These are phyloP conservation scores for Coleophoma cylindrospora DNA, from an alignment of 2,329 filamentous ascomycete species.

Conservation along the genomic window DNA sequence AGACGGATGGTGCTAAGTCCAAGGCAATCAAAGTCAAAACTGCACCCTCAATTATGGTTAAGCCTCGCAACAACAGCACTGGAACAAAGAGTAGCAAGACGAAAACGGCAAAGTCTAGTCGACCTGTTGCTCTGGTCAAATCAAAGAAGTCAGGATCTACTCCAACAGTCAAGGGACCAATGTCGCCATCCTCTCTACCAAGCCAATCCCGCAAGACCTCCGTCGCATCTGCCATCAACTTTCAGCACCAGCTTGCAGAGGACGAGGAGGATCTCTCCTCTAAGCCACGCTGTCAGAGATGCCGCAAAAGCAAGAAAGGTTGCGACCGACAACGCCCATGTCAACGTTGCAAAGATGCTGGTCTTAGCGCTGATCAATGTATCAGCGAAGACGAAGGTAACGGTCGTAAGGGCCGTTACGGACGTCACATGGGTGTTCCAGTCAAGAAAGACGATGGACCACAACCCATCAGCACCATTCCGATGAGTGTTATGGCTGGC, in stretches of 20 bases:
- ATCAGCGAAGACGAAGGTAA: conserved; percentile 98
- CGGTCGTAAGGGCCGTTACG: conserved; percentile 90
- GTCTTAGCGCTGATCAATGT: conserved; percentile 87
- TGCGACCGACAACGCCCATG: conserved; percentile 96
- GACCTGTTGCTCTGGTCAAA: conserved; percentile 31
- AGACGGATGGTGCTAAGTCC: conserved; percentile 18
- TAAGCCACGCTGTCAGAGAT: conserved; percentile 95
- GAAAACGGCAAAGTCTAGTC: conserved; percentile 27
- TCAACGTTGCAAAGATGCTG: conserved; percentile 91
- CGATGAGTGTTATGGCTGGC: conserved; percentile 24
- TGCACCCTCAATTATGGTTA: conserved; percentile 28
- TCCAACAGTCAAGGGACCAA: conserved; percentile 18
- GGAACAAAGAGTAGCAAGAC: conserved; percentile 37
- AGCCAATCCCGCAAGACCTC: conserved; percentile 70
- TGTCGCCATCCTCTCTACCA: conserved; percentile 16
- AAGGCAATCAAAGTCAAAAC: conserved; percentile 37
- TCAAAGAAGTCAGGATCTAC: conserved; percentile 42
- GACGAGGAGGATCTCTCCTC: conserved; percentile 90
- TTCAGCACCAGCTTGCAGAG: conserved; percentile 53
- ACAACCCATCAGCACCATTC: conserved; percentile 22
- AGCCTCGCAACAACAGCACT: conserved; percentile 31
- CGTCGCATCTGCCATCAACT: conserved; percentile 59
- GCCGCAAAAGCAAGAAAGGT: conserved; percentile 99
- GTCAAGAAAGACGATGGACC: conserved; percentile 52
- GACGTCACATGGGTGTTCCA: conserved; percentile 65